These are phyloP conservation scores for Debaryomyces singareniensis DNA, from an alignment of 1,139 yeast species.

Conservation along the genomic window DNA sequence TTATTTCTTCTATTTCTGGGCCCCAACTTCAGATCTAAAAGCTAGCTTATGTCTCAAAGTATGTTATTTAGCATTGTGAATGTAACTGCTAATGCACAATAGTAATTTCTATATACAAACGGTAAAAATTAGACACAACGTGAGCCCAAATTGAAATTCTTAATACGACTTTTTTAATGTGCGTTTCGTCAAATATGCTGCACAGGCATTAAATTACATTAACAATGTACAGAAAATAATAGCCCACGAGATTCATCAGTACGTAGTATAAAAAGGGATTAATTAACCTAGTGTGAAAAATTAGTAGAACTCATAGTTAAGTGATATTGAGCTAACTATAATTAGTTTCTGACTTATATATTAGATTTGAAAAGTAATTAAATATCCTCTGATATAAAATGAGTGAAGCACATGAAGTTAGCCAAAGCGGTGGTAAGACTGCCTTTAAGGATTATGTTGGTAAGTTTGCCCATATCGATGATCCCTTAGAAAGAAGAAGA, in stretches of 20 bases:
- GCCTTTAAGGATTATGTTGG: slow-evolving; percentile 84
- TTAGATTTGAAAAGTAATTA: background rate
- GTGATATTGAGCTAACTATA: background rate
- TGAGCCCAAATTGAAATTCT: too few relatives aligned
- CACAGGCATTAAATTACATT: background rate
- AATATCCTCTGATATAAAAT: slow-evolving; percentile 8
- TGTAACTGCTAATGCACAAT: too few relatives aligned
- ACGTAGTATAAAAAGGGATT: background rate
- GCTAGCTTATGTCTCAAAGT: too few relatives aligned
- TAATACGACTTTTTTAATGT: too few relatives aligned
- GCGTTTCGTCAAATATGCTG: background rate
- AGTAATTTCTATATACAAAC: too few relatives aligned
- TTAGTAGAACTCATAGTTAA: background rate
- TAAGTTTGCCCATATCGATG: slow-evolving; percentile 78
- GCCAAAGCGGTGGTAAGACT: slow-evolving; percentile 66
- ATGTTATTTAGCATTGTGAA: too few relatives aligned
- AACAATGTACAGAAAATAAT: background rate
- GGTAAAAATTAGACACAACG: too few relatives aligned
- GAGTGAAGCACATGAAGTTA: slow-evolving; percentile 12
- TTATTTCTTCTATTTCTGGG: too few relatives aligned
- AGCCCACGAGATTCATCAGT: background rate
- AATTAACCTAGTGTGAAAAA: background rate
- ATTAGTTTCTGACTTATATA: background rate
- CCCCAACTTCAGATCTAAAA: too few relatives aligned
- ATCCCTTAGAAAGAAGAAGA: slow-evolving; percentile 86